Conservation (phyloP, 345 rosid species). For the Citrus hindsii region DNA sequence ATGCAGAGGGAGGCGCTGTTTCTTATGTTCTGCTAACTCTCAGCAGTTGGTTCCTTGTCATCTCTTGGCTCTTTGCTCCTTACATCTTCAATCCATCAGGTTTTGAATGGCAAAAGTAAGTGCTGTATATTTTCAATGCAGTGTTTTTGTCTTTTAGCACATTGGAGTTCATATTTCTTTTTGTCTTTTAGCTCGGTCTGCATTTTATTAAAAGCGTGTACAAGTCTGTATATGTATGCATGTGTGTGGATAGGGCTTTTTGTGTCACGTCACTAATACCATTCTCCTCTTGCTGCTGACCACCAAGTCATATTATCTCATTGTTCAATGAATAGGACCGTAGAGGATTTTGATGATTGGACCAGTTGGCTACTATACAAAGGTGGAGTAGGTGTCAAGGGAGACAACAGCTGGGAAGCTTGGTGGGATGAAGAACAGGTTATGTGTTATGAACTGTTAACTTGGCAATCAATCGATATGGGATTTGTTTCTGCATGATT, state of each 20-base stretch:
- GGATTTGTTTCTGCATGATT: background rate
- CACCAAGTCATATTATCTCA: background rate
- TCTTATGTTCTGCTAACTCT: conserved; percentile 76
- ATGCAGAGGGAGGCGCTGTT: conserved; percentile 64
- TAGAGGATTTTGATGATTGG: conserved; percentile 99
- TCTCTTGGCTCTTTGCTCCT: conserved; percentile 98
- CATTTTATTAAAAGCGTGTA: too few relatives aligned
- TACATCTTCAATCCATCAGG: conserved; percentile 99
- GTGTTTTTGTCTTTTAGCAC: too few relatives aligned
- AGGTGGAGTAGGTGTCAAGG: conserved; percentile 99
- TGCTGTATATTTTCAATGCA: background rate
- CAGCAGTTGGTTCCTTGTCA: conserved; percentile 97
- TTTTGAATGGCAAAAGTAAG: conserved; percentile 99
- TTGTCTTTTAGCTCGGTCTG: too few relatives aligned
- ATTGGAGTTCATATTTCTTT: too few relatives aligned
- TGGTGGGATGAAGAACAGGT: conserved; percentile 99
- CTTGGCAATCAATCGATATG: background rate
- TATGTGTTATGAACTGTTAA: conserved; percentile 1
- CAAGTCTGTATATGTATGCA: too few relatives aligned
- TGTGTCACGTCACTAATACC: background rate
- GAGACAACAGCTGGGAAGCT: conserved; percentile 97
- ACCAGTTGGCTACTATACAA: conserved; percentile 92
- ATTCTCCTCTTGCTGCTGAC: background rate
- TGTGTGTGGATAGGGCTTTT: too few relatives aligned
- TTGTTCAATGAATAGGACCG: conserved; percentile 60